Conservation (phyloP, 1,139 yeast genomes). For the Kodamaea anthophila region DNA sequence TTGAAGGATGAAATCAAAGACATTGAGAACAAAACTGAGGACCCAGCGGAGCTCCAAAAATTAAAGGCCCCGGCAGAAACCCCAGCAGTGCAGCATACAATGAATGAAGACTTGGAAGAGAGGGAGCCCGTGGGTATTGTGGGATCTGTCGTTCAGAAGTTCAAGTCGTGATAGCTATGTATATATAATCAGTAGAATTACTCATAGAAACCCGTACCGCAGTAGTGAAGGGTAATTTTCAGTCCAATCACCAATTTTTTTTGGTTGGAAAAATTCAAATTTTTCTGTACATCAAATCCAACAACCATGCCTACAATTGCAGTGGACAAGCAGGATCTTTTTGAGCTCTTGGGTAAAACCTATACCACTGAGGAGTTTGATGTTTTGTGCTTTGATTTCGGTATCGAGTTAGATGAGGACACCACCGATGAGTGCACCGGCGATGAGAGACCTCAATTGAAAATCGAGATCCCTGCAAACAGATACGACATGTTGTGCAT, state of each 20-base stretch:
- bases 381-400: conserved; percentile 95
- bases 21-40: conserved; percentile 29
- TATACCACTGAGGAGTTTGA: conserved; percentile 93
- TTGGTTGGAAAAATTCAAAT: conserved; percentile 5
- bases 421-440: conserved; percentile 72
- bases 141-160: not conserved
- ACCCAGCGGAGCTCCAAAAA: conserved; percentile 12
- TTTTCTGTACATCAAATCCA: conserved; percentile 8
- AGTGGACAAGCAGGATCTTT: conserved; percentile 90
- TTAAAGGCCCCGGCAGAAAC: too few relatives aligned
- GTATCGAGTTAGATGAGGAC: conserved; percentile 96
- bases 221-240: conserved; percentile 6
- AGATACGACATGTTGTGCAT: conserved; percentile 96
- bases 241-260: conserved; percentile 6
- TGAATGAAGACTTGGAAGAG: conserved; percentile 20
- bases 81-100: conserved; percentile 3
- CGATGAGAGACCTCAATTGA: conserved; percentile 89
- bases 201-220: not conserved
- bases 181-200: too few relatives aligned
- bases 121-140: not conserved
- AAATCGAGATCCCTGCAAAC: conserved; percentile 97
- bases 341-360: conserved; percentile 67
- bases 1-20: conserved; percentile 40
- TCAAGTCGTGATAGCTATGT: too few relatives aligned
- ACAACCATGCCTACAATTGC: conserved; percentile 85